These are phyloP conservation scores for Aspergillus coremiiformis DNA, from an alignment of 495 filamentous ascomycete species.

Conservation along the genomic window DNA sequence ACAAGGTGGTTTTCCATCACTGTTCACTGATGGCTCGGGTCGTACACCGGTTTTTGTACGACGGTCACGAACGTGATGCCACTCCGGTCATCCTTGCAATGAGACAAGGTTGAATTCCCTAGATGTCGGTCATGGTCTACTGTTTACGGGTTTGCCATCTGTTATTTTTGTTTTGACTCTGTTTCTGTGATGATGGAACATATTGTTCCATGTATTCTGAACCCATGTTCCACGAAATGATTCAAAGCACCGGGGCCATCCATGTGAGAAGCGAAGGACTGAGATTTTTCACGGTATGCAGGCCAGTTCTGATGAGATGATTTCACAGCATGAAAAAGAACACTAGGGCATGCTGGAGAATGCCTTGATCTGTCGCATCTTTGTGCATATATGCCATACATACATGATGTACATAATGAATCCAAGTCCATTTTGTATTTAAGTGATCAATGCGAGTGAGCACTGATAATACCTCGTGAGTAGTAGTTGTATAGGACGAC, in stretches of 20 bases:
- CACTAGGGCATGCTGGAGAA: neutral
- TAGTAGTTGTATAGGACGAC: too few relatives aligned
- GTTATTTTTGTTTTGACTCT: neutral
- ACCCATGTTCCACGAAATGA: neutral
- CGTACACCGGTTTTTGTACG: slow-evolving; percentile 6
- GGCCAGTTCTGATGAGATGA: neutral
- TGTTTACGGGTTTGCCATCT: neutral
- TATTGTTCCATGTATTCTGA: slow-evolving; percentile 2
- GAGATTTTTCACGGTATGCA: slow-evolving; percentile 3
- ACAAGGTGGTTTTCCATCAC: slow-evolving; percentile 7
- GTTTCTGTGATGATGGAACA: slow-evolving; percentile 2
- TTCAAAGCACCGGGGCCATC: neutral
- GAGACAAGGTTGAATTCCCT: neutral
- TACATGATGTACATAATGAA: slow-evolving; percentile 5
- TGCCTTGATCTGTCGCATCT: slow-evolving; percentile 2
- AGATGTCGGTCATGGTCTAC: neutral
- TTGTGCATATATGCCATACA: slow-evolving; percentile 5
- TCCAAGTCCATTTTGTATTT: neutral
- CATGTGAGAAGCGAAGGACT: neutral
- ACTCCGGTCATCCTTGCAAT: neutral
- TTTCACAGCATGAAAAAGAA: neutral
- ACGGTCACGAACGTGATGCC: slow-evolving; percentile 5
- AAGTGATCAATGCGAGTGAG: neutral
- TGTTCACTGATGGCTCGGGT: neutral
- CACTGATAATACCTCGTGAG: too few relatives aligned